Evolutionary conservation across 768 basidiomycete genomes (phyloP).

Genomic region (Tylopilus intermedius): DNA sequence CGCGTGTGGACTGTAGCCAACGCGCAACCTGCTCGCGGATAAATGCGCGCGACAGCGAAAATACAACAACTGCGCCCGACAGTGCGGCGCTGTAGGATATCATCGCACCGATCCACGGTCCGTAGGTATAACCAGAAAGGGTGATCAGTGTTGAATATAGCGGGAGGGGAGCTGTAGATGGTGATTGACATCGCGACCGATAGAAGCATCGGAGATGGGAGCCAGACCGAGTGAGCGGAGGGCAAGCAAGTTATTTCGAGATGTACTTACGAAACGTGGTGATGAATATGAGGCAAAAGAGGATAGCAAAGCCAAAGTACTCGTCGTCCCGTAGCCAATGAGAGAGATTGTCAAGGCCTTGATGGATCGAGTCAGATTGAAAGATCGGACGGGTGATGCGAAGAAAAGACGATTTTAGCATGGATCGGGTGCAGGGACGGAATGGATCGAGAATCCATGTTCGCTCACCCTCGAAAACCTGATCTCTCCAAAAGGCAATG

Average conservation of each 20-base stretch:
- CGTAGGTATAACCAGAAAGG: constrained; percentile 87
- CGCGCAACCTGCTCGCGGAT: constrained; percentile 66
- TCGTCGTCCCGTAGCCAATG: constrained; percentile 70
- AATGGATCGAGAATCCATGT: constrained; percentile 1
- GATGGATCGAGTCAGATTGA: constrained; percentile 3
- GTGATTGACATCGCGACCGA: constrained; percentile 10
- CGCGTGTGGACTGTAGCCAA: constrained; percentile 65
- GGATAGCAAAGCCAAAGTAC: constrained; percentile 68
- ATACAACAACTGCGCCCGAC: constrained; percentile 78
- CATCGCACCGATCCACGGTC: constrained; percentile 75
- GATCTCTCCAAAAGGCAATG: constrained; percentile 77
- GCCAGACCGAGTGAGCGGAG: constrained; percentile 7
- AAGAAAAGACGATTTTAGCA: constrained; percentile 2
- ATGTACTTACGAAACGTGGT: constrained; percentile 76
- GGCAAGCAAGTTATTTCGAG: constrained; percentile 2
- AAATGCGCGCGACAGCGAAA: constrained; percentile 69
- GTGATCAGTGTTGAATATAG: constrained; percentile 92
- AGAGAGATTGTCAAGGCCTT: constrained; percentile 80
- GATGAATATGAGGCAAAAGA: constrained; percentile 79
- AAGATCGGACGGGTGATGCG: background rate
- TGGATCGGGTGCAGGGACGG: background rate
- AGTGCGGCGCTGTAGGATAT: constrained; percentile 87
- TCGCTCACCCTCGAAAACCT: constrained; percentile 75
- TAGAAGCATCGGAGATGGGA: constrained; percentile 4
- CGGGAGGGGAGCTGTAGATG: constrained; percentile 69